phyloP scores from a whole-genome alignment of 2,329 filamentous ascomycete species.

The Alternaria consortialis region DNA sequence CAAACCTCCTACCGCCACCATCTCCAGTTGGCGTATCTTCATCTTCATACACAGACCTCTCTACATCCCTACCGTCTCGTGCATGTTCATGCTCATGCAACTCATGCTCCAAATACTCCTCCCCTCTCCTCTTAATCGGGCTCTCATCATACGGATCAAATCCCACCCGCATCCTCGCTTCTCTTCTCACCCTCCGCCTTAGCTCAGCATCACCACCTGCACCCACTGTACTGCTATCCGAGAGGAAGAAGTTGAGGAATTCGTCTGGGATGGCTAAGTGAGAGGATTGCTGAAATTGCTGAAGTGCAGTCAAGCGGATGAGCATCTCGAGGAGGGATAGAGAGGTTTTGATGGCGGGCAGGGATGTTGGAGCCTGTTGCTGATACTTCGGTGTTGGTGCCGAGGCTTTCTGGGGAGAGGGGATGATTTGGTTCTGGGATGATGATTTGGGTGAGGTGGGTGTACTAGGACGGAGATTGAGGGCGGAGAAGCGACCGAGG shows the following conservation, averaged over 20 bases:
- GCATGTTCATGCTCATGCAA: constrained; percentile 26
- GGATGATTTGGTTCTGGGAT: constrained; percentile 38
- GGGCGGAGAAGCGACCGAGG: constrained; percentile 55
- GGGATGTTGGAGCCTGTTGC: constrained; percentile 33
- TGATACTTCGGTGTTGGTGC: constrained; percentile 17
- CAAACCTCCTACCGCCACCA: constrained; percentile 20
- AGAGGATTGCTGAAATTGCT: constrained; percentile 89
- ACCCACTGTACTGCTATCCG: constrained; percentile 72
- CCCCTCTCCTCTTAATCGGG: constrained; percentile 70
- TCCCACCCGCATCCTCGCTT: constrained; percentile 69
- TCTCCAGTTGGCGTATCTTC: constrained; percentile 9
- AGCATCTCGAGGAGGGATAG: constrained; percentile 88
- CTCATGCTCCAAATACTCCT: constrained; percentile 68
- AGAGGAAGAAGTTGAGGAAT: constrained; percentile 85
- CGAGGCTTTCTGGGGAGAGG: constrained; percentile 35
- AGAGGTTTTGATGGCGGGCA: constrained; percentile 68
- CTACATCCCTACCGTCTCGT: neutral
- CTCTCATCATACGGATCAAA: constrained; percentile 78
- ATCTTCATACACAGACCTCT: neutral
- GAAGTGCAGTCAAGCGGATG: constrained; percentile 82
- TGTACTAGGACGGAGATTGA: constrained; percentile 53
- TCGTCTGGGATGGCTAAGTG: constrained; percentile 92
- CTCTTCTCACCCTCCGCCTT: constrained; percentile 66
- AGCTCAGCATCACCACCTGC: constrained; percentile 69
- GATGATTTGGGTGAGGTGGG: constrained; percentile 28